Conservation (phyloP, 805 yeast species). For the Pichia nakasei region DNA sequence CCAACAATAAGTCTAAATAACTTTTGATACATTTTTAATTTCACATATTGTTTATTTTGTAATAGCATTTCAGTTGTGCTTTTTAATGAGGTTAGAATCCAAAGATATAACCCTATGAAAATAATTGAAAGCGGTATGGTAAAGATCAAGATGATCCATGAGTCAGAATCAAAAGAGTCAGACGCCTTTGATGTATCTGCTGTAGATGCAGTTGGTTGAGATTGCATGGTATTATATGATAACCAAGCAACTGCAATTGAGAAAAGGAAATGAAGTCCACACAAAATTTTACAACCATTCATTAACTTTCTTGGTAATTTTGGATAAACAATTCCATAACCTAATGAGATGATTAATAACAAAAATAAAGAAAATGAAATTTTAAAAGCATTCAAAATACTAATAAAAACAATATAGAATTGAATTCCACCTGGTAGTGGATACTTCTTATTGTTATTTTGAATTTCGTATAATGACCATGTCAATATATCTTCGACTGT, state of each 20-base stretch:
- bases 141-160: slow-evolving; percentile 40
- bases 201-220: slow-evolving; percentile 26
- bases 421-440: slow-evolving; percentile 41
- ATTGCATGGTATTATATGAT: slow-evolving; percentile 29
- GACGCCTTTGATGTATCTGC: slow-evolving; percentile 35
- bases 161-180: slow-evolving; percentile 39
- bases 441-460: slow-evolving; percentile 42
- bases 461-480: slow-evolving; percentile 86
- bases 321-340: slow-evolving; percentile 91
- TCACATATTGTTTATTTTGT: slow-evolving; percentile 86
- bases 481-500: slow-evolving; percentile 77
- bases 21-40: slow-evolving; percentile 75
- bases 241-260: slow-evolving; percentile 45
- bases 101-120: slow-evolving; percentile 62
- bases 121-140: slow-evolving; percentile 67
- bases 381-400: slow-evolving; percentile 71
- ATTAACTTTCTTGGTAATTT: slow-evolving; percentile 67
- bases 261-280: slow-evolving; percentile 47
- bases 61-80: slow-evolving; percentile 64
- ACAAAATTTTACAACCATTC: slow-evolving; percentile 58
- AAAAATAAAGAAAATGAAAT: slow-evolving; percentile 84
- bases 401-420: slow-evolving; percentile 67
- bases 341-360: slow-evolving; percentile 75
- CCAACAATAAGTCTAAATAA: slow-evolving; percentile 66
- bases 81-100: slow-evolving; percentile 65